These are phyloP conservation scores for Venturia pyrina DNA, from an alignment of 2,329 filamentous ascomycete species.

Conservation along the genomic window DNA sequence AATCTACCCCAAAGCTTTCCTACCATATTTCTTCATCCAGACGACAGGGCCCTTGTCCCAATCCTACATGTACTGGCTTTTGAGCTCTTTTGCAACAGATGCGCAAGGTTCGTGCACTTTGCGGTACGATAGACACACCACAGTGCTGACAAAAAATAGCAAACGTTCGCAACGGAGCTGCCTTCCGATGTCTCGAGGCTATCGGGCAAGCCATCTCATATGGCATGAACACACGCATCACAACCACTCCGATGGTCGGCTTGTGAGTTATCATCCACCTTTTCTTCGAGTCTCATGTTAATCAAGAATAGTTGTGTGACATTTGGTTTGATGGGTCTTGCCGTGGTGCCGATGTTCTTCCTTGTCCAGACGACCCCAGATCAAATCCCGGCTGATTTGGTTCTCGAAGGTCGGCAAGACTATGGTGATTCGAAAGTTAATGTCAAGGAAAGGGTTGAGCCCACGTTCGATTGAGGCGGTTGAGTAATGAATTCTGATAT, in stretches of 20 bases:
- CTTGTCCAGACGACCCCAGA: conserved; percentile 24
- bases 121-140: background rate
- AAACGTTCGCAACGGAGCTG: background rate
- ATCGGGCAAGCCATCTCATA: background rate
- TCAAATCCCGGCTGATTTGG: conserved; percentile 22
- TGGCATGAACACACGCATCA: background rate
- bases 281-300: conserved; percentile 13
- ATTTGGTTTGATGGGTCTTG: conserved; percentile 23
- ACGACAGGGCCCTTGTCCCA: conserved; percentile 27
- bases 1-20: conserved; percentile 33
- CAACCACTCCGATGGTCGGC: background rate
- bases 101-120: conserved; percentile 10
- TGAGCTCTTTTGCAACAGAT: conserved; percentile 22
- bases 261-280: background rate
- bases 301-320: conserved; percentile 19
- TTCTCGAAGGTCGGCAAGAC: background rate
- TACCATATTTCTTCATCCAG: conserved; percentile 41
- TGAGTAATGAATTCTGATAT: background rate
- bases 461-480: background rate
- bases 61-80: conserved; percentile 24
- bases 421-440: background rate
- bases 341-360: conserved; percentile 23
- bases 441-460: background rate
- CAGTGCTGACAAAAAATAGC: background rate
- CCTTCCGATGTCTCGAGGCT: background rate